Percentiles rank a stretch among this genome's conserved stretches.
Evolutionary conservation across 2,329 filamentous ascomycete genomes (phyloP).

Genomic region (Cercospora zeina): DNA sequence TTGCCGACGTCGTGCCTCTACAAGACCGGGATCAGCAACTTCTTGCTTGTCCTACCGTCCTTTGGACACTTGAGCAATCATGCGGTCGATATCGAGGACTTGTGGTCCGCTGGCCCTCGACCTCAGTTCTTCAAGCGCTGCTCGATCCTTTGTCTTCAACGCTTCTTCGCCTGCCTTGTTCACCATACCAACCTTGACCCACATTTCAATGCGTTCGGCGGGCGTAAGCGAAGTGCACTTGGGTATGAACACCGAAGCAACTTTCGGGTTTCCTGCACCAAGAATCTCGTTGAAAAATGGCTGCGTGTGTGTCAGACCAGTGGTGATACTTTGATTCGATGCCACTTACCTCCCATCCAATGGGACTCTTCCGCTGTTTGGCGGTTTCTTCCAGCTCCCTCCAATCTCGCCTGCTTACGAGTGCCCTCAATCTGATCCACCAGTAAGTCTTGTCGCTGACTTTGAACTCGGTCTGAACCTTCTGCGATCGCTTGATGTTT

Average conservation of each 20-base stretch:
- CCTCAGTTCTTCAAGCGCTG: constrained; percentile 71
- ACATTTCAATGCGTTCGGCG: constrained; percentile 81
- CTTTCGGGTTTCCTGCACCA: constrained; percentile 82
- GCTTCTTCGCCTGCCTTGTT: constrained; percentile 91
- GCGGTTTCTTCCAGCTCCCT: constrained; percentile 84
- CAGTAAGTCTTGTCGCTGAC: constrained; percentile 86
- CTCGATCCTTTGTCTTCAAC: constrained; percentile 73
- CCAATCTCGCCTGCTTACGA: constrained; percentile 90
- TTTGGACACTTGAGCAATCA: constrained; percentile 57
- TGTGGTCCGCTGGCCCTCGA: constrained; percentile 70
- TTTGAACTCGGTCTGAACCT: constrained; percentile 88
- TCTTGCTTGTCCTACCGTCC: constrained; percentile 29
- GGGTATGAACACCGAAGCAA: constrained; percentile 79
- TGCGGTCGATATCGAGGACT: constrained; percentile 76
- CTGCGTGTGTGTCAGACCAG: constrained; percentile 46
- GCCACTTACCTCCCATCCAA: constrained; percentile 84
- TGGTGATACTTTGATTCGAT: constrained; percentile 2
- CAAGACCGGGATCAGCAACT: background rate
- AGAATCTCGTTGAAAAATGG: constrained; percentile 90
- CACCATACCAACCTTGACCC: constrained; percentile 90
- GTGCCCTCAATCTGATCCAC: constrained; percentile 81
- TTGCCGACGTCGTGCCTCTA: constrained; percentile 8
- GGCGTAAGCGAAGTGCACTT: constrained; percentile 75
- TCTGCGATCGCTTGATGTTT: constrained; percentile 80
- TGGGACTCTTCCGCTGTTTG: constrained; percentile 78